A percentile compares a stretch with the other conserved stretches of the same genome.
These are phyloP conservation scores for Macrolepiota albuminosa DNA, from an alignment of 768 basidiomycete species.

Conservation along the genomic window DNA sequence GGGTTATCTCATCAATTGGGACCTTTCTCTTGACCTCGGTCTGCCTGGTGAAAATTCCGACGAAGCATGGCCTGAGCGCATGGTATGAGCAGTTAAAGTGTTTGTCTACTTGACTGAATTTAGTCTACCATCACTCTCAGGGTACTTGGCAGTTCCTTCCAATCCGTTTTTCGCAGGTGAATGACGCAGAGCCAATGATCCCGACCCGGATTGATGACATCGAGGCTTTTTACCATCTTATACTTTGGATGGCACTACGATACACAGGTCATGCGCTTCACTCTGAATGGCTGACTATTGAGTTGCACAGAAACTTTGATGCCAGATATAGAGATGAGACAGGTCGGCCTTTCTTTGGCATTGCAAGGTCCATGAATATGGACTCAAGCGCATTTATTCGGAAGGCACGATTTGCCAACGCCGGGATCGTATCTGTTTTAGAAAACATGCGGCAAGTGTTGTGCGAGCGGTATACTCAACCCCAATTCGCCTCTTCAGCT, in stretches of 20 bases:
- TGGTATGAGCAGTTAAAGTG: too few relatives aligned
- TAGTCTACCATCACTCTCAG: too few relatives aligned
- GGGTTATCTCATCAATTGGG: too few relatives aligned
- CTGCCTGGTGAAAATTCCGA: too few relatives aligned
- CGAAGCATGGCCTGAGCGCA: too few relatives aligned
- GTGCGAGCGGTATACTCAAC: neutral
- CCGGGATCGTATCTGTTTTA: neutral
- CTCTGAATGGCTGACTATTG: neutral
- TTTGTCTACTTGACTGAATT: too few relatives aligned
- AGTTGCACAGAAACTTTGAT: neutral
- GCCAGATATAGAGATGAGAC: neutral
- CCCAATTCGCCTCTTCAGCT: accelerated
- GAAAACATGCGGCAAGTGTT: neutral
- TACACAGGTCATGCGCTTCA: neutral
- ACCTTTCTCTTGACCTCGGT: too few relatives aligned
- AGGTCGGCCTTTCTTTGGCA: neutral
- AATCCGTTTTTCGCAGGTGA: too few relatives aligned
- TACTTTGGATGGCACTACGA: neutral
- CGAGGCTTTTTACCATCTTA: neutral
- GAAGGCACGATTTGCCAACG: neutral
- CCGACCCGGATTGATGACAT: too few relatives aligned
- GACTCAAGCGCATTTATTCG: accelerated
- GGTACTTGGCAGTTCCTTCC: too few relatives aligned
- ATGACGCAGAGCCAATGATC: too few relatives aligned
- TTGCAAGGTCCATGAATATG: neutral